A percentile compares a stretch with the other conserved stretches of the same genome.
These are phyloP conservation scores for Bipolaris gigantea DNA, from an alignment of 2,329 filamentous ascomycete genomes.

Conservation along the genomic window DNA sequence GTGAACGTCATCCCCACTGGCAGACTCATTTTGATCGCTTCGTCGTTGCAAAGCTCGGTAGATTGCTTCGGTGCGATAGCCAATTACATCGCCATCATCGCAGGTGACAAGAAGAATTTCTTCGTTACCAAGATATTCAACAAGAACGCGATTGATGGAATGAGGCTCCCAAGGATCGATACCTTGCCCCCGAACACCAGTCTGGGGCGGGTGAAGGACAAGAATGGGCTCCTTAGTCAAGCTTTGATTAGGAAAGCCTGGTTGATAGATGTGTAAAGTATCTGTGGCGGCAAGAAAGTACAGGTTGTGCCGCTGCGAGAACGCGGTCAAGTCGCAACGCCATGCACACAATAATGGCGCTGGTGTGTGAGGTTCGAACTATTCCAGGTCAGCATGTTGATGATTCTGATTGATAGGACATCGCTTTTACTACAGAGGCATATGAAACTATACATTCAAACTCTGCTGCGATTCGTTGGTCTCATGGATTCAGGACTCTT, in stretches of 20 bases:
- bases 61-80: slow-evolving; percentile 42
- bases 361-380: slow-evolving; percentile 18
- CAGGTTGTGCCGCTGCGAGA: slow-evolving; percentile 52
- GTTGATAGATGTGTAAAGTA: slow-evolving; percentile 49
- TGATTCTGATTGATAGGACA: neutral
- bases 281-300: slow-evolving; percentile 51
- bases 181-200: slow-evolving; percentile 23
- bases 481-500: neutral
- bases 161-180: slow-evolving; percentile 47
- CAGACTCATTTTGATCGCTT: slow-evolving; percentile 2
- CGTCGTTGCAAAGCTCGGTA: slow-evolving; percentile 23
- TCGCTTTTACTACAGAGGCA: neutral
- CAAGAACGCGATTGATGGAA: slow-evolving; percentile 49
- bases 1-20: slow-evolving; percentile 49
- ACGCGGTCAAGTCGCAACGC: slow-evolving; percentile 51
- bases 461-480: neutral
- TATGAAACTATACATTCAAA: too few species aligned
- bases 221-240: slow-evolving; percentile 42
- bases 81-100: slow-evolving; percentile 60
- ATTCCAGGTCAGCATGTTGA: slow-evolving; percentile 2
- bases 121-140: slow-evolving; percentile 50
- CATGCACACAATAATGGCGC: slow-evolving; percentile 37
- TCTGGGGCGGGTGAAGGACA: slow-evolving; percentile 45
- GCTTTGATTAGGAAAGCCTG: slow-evolving; percentile 48
- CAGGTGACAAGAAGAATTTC: slow-evolving; percentile 56